Percentiles rank a stretch among this genome's conserved stretches.
Conservation (phyloP, 2,329 filamentous ascomycete genomes). For the Aspergillus sp. region DNA sequence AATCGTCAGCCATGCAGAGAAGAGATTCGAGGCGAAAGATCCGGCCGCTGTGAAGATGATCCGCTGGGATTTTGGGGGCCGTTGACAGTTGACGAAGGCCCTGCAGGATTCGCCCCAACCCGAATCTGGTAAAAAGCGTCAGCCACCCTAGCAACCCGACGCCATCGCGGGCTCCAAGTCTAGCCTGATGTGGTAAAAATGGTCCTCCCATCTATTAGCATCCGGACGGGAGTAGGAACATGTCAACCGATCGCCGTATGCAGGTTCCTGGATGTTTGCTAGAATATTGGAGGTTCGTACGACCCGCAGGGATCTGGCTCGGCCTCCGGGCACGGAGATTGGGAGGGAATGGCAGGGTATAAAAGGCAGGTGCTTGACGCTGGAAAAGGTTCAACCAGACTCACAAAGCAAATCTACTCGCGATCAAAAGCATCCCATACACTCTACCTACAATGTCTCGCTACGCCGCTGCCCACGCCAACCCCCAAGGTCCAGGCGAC, state of each 20-base stretch:
- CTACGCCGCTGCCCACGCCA: not conserved
- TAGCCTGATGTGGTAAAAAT: not conserved
- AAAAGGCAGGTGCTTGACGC: not conserved
- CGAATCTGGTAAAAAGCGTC: not conserved
- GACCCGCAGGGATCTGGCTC: no score
- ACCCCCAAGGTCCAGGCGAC: slow-evolving; percentile 13
- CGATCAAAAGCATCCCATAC: not conserved
- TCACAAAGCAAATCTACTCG: not conserved
- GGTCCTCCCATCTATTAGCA: not conserved
- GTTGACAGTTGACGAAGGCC: not conserved
- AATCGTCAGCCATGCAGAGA: not conserved
- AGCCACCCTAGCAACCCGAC: no score
- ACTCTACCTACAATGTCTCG: not conserved
- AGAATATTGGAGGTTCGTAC: no score
- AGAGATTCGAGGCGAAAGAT: not conserved
- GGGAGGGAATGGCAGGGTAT: not conserved
- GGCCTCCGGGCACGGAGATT: no score
- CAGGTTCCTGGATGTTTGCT: no score
- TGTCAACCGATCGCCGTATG: no score
- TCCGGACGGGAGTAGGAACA: no score
- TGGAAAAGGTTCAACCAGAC: not conserved
- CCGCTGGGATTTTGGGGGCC: not conserved
- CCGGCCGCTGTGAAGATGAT: not conserved
- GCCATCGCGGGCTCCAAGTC: not conserved
- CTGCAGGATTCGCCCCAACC: not conserved